Evolutionary conservation across 345 rosid genomes (phyloP).

Genomic region (Corchorus capsularis): DNA sequence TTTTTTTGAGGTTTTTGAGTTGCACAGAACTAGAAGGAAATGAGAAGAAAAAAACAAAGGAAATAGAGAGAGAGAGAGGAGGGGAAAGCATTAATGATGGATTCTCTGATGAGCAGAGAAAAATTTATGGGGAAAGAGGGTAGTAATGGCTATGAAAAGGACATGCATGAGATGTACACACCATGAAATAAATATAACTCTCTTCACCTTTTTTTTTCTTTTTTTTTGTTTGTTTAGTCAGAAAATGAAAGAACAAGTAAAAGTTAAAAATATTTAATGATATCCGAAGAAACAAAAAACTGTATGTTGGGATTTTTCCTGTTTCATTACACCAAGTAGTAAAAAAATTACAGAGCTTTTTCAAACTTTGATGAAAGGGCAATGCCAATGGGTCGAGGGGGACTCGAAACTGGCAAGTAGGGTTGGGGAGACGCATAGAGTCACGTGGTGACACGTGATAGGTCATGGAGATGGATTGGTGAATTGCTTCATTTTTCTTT

Average conservation of each 20-base stretch:
- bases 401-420: neutral
- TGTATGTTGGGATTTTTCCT: slow-evolving; percentile 1
- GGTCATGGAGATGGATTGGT: neutral
- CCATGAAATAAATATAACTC: slow-evolving; percentile 10
- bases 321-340: neutral
- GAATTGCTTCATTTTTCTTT: neutral
- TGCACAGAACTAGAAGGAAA: slow-evolving; percentile 18
- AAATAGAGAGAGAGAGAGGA: slow-evolving; percentile 31
- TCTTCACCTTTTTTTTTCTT: neutral
- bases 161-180: slow-evolving; percentile 33
- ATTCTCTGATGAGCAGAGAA: slow-evolving; percentile 29
- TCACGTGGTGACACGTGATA: neutral
- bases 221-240: slow-evolving; percentile 11
- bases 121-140: slow-evolving; percentile 38
- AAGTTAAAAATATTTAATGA: neutral
- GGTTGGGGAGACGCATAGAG: neutral
- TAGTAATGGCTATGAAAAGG: slow-evolving; percentile 39
- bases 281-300: neutral
- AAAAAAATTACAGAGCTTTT: neutral
- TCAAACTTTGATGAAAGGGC: neutral
- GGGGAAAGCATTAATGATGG: slow-evolving; percentile 54
- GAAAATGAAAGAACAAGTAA: slow-evolving; percentile 12
- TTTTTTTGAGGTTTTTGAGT: slow-evolving; percentile 15
- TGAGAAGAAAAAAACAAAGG: neutral
- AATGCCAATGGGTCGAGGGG: neutral